Evolutionary conservation across 176 grass and related monocot species (phyloP).

Genomic region (Avena eriantha): DNA sequence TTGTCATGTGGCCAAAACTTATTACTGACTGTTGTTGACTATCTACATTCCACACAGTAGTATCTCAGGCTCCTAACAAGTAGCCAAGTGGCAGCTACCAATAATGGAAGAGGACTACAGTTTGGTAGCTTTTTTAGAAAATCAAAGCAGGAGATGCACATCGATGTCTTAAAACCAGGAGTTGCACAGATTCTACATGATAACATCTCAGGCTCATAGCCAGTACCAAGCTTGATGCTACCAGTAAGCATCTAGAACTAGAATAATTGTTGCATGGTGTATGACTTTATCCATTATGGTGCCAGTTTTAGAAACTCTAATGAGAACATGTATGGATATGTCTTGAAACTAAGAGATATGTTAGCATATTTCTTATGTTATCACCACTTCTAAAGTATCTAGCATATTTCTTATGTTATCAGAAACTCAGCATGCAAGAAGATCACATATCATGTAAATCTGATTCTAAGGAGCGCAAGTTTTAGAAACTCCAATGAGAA

Average conservation of each 20-base stretch:
- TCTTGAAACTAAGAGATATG: not conserved
- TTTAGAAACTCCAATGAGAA: too few relatives aligned
- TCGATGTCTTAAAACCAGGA: not conserved
- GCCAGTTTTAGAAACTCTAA: not conserved
- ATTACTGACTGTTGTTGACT: not conserved
- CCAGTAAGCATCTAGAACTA: not conserved
- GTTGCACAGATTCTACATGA: not conserved
- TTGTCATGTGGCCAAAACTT: not conserved
- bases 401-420: conserved; percentile 1
- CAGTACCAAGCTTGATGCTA: not conserved
- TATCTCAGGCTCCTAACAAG: not conserved
- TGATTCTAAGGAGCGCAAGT: not conserved
- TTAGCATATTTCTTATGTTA: conserved; percentile 2
- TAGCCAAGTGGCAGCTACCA: not conserved
- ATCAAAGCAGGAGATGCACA: not conserved
- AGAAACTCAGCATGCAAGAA: not conserved
- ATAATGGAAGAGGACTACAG: not conserved
- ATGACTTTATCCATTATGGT: not conserved
- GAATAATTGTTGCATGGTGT: not conserved
- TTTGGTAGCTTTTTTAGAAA: not conserved
- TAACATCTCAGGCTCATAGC: not conserved
- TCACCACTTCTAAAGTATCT: not conserved
- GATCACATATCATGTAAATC: not conserved
- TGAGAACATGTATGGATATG: not conserved
- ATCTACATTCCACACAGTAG: not conserved